These are phyloP conservation scores for Colletotrichum orchidophilum DNA, from an alignment of 2,329 filamentous ascomycete species.

Conservation along the genomic window DNA sequence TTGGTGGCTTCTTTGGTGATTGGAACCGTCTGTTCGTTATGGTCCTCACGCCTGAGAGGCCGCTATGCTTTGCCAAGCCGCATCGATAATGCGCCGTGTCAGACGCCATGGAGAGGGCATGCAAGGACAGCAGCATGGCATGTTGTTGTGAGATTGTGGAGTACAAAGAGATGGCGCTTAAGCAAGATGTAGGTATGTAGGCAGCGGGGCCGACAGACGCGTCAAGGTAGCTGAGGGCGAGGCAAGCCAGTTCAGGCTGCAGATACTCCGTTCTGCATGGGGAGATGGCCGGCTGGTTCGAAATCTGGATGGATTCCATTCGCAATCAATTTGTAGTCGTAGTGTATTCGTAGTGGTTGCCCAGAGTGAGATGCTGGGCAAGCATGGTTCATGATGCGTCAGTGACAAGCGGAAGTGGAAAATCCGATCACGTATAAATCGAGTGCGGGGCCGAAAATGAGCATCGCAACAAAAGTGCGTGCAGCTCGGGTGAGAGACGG, in stretches of 20 bases:
- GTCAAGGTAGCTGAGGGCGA: neutral
- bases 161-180: neutral
- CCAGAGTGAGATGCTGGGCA: neutral
- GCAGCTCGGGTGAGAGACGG: neutral
- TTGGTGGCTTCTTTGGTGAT: neutral
- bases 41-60: neutral
- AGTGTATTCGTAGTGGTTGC: neutral
- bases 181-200: neutral
- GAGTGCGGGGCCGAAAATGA: neutral
- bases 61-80: neutral
- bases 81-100: neutral
- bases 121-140: neutral
- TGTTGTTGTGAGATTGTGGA: neutral
- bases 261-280: neutral
- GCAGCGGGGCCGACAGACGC: neutral
- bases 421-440: neutral
- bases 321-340: neutral
- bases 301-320: neutral
- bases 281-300: neutral
- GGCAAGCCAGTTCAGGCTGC: neutral
- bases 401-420: neutral
- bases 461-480: constrained; percentile 9
- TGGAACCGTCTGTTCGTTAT: neutral
- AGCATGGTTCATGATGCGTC: constrained; percentile 2
- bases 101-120: neutral